These are phyloP conservation scores for Sporothrix euskadiensis DNA, from an alignment of 2,329 filamentous ascomycete genomes.

Conservation along the genomic window DNA sequence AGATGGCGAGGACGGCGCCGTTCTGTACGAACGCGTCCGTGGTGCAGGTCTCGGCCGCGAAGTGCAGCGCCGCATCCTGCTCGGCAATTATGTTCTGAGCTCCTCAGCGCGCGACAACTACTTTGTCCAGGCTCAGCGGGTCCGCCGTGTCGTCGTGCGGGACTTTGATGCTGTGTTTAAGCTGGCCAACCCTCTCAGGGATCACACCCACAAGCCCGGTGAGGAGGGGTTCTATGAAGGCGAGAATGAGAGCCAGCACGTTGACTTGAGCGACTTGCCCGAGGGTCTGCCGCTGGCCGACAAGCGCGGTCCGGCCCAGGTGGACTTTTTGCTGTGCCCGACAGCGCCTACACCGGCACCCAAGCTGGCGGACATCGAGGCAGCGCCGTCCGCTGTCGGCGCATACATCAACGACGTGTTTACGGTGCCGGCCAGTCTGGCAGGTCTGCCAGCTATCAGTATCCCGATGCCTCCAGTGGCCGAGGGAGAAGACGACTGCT, in stretches of 20 bases:
- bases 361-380: slow-evolving; percentile 38
- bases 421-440: slow-evolving; percentile 90
- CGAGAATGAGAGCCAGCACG: slow-evolving; percentile 35
- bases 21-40: slow-evolving; percentile 75
- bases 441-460: slow-evolving; percentile 84
- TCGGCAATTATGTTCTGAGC: slow-evolving; percentile 87
- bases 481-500: not conserved
- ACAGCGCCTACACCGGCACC: slow-evolving; percentile 67
- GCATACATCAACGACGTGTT: slow-evolving; percentile 93
- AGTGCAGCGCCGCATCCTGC: slow-evolving; percentile 80
- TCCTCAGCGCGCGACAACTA: slow-evolving; percentile 93
- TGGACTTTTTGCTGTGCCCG: slow-evolving; percentile 85
- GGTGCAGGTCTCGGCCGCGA: slow-evolving; percentile 77
- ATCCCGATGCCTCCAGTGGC: slow-evolving; percentile 61
- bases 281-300: slow-evolving; percentile 54
- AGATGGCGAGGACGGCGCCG: slow-evolving; percentile 47
- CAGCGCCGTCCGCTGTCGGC: slow-evolving; percentile 61
- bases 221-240: slow-evolving; percentile 68
- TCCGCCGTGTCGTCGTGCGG: slow-evolving; percentile 76
- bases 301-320: slow-evolving; percentile 61
- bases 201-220: slow-evolving; percentile 11
- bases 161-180: slow-evolving; percentile 84
- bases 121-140: slow-evolving; percentile 88
- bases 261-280: slow-evolving; percentile 62
- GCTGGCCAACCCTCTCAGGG: slow-evolving; percentile 64